These are phyloP conservation scores for Neoboletus subvelutipes DNA, from an alignment of 768 basidiomycete species.

Conservation along the genomic window DNA sequence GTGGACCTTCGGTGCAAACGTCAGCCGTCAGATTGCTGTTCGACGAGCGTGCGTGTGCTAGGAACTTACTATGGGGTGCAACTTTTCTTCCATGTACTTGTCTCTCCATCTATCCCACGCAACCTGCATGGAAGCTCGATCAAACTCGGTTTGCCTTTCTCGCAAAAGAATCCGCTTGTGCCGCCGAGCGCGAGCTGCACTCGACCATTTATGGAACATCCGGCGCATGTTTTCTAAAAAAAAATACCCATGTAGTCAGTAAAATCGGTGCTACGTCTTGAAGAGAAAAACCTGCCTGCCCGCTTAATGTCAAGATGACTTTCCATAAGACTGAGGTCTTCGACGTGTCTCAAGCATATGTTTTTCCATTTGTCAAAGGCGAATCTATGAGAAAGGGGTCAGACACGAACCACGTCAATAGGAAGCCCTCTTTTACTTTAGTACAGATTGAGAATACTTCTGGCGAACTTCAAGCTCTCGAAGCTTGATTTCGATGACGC, in stretches of 20 bases:
- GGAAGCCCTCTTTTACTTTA: slow-evolving; percentile 33
- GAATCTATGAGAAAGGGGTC: slow-evolving; percentile 37
- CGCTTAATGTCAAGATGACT: slow-evolving; percentile 79
- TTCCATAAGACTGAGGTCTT: slow-evolving; percentile 77
- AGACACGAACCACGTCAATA: slow-evolving; percentile 14
- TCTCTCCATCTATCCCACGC: slow-evolving; percentile 85
- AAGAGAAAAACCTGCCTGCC: slow-evolving; percentile 52
- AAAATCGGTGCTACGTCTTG: background rate
- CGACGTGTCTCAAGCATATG: slow-evolving; percentile 59
- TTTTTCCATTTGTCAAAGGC: slow-evolving; percentile 71
- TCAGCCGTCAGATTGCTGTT: slow-evolving; percentile 4
- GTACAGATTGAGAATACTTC: slow-evolving; percentile 37
- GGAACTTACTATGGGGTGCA: slow-evolving; percentile 60
- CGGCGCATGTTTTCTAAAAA: slow-evolving; percentile 61
- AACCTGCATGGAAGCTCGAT: slow-evolving; percentile 46
- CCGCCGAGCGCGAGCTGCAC: slow-evolving; percentile 56
- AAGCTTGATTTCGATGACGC: slow-evolving; percentile 70
- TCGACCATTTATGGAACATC: slow-evolving; percentile 69
- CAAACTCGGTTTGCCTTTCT: slow-evolving; percentile 62
- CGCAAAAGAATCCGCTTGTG: slow-evolving; percentile 59
- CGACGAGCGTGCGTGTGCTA: background rate
- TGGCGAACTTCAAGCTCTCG: slow-evolving; percentile 67
- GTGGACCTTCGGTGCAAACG: slow-evolving; percentile 30
- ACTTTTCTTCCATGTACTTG: slow-evolving; percentile 58
- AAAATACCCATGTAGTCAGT: slow-evolving; percentile 2